A percentile compares a stretch with the other conserved stretches of the same genome.
phyloP scores from a whole-genome alignment of 768 basidiomycete genomes.

The Porphyrellus cyaneotinctus region DNA sequence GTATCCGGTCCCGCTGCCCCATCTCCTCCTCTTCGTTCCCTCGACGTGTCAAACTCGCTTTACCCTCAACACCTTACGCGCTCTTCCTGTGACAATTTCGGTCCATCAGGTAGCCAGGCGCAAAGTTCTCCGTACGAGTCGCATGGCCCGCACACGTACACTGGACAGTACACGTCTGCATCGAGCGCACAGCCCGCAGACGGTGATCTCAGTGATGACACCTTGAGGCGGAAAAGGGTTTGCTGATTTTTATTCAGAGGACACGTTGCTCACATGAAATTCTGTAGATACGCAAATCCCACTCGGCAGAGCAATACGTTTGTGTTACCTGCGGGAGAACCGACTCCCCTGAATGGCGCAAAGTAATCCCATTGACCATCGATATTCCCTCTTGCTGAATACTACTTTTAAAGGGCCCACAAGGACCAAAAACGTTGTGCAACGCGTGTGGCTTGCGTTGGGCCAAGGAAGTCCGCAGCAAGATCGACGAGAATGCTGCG shows the following conservation, averaged over 20 bases:
- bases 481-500: constrained; percentile 33
- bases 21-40: constrained; percentile 9
- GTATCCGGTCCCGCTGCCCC: constrained; percentile 19
- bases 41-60: constrained; percentile 11
- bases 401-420: constrained; percentile 60
- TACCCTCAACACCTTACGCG: constrained; percentile 16
- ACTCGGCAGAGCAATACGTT: constrained; percentile 66
- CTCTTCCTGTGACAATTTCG: constrained; percentile 16
- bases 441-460: constrained; percentile 94
- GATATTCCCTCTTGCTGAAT: constrained; percentile 5
- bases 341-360: constrained; percentile 97
- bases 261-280: constrained; percentile 1
- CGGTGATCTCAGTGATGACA: constrained; percentile 49
- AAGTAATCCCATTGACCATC: constrained; percentile 40
- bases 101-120: constrained; percentile 7
- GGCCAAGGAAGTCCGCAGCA: constrained; percentile 69
- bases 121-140: constrained; percentile 19
- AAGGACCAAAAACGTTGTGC: constrained; percentile 95
- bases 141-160: constrained; percentile 13
- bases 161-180: constrained; percentile 14
- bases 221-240: constrained; percentile 63
- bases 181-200: constrained; percentile 17
- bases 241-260: not conserved
- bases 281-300: constrained; percentile 35
- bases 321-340: constrained; percentile 93